Percentiles rank a stretch among this genome's conserved stretches.
Conservation (phyloP, 1,284 basidiomycete species). For the Malassezia nana region DNA sequence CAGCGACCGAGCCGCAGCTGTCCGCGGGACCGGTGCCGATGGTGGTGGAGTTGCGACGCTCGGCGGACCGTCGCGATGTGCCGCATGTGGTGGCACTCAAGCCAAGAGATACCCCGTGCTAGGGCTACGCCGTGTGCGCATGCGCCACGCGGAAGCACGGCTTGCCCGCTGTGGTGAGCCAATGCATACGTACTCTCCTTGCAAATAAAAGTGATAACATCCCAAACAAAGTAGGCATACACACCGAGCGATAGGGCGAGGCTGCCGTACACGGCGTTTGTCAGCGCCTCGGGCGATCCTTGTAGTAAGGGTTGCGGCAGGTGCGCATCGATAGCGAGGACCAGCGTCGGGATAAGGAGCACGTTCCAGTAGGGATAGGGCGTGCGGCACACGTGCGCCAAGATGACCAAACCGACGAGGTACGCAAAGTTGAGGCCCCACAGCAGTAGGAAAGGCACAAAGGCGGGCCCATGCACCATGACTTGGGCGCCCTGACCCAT, state of each 20-base stretch:
- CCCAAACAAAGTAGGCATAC: slow-evolving; percentile 61
- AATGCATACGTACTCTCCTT: slow-evolving; percentile 16
- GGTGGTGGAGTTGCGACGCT: neutral
- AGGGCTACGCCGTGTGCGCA: neutral
- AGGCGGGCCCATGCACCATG: slow-evolving; percentile 49
- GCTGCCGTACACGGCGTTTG: slow-evolving; percentile 62
- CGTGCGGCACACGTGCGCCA: slow-evolving; percentile 78
- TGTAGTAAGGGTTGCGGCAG: slow-evolving; percentile 58
- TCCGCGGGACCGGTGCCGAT: slow-evolving; percentile 53
- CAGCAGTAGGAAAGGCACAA: slow-evolving; percentile 75
- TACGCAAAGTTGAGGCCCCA: slow-evolving; percentile 75
- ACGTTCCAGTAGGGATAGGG: slow-evolving; percentile 79
- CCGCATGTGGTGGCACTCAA: slow-evolving; percentile 3
- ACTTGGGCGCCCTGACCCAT: slow-evolving; percentile 46
- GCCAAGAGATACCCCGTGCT: slow-evolving; percentile 1
- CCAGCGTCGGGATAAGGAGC: slow-evolving; percentile 69
- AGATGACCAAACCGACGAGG: slow-evolving; percentile 76
- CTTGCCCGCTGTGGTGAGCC: slow-evolving; percentile 7
- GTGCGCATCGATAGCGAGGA: slow-evolving; percentile 65
- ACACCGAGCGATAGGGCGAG: slow-evolving; percentile 60
- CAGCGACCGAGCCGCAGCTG: slow-evolving; percentile 40
- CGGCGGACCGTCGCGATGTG: neutral
- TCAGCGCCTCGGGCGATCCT: slow-evolving; percentile 55
- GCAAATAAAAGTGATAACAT: slow-evolving; percentile 42
- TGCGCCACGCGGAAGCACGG: slow-evolving; percentile 12